These are phyloP conservation scores for Lasiodiplodia sp. DNA, from an alignment of 2,329 filamentous ascomycete species.

Conservation along the genomic window DNA sequence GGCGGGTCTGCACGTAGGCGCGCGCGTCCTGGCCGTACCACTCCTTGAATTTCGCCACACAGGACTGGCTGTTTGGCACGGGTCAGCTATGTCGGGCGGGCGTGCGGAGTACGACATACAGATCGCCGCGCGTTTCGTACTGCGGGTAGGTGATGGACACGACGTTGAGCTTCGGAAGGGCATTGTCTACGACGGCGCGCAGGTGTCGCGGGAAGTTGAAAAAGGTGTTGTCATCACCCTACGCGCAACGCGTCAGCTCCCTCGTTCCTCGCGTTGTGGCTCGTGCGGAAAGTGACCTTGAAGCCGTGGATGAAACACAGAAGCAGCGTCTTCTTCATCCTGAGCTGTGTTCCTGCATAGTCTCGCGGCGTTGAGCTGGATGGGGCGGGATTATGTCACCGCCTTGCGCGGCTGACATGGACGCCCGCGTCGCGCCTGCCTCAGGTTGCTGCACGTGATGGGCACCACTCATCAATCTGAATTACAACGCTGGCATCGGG, in stretches of 20 bases:
- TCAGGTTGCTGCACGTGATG: neutral
- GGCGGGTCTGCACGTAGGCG: constrained; percentile 23
- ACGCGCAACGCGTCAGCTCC: constrained; percentile 29
- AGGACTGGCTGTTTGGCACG: neutral
- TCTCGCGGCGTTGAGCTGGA: constrained; percentile 14
- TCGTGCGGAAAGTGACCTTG: constrained; percentile 62
- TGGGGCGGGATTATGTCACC: constrained; percentile 12
- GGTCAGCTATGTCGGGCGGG: constrained; percentile 55
- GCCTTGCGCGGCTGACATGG: neutral
- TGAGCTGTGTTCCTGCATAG: constrained; percentile 38
- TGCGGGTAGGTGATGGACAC: constrained; percentile 76
- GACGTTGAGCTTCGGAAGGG: constrained; percentile 73
- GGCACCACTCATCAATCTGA: neutral
- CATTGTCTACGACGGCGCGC: constrained; percentile 66
- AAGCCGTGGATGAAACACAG: constrained; percentile 89
- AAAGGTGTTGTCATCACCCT: constrained; percentile 83
- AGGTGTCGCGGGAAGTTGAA: constrained; percentile 77
- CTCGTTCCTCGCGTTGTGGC: neutral
- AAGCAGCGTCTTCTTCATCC: constrained; percentile 79
- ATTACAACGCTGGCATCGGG: neutral
- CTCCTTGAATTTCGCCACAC: constrained; percentile 65
- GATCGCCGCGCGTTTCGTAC: constrained; percentile 82
- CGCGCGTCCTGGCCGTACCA: constrained; percentile 60
- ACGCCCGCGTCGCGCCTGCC: constrained; percentile 7
- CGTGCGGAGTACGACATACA: constrained; percentile 65